Evolutionary conservation across 192 early-diverging fungal species (phyloP).

Genomic region (Podila verticillata): DNA sequence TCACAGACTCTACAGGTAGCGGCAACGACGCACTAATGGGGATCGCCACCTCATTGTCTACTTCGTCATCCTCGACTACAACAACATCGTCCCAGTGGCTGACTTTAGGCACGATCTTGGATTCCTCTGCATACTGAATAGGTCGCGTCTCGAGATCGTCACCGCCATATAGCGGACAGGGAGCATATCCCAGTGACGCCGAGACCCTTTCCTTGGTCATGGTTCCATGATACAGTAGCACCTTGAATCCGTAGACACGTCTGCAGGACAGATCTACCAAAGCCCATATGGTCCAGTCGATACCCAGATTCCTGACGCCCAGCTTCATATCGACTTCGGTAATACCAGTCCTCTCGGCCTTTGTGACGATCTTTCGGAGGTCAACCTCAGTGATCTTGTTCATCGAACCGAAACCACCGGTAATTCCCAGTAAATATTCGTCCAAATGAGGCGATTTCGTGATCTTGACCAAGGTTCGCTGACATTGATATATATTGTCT

Average conservation of each 20-base stretch:
- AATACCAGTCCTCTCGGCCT: constrained; percentile 36
- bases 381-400: constrained; percentile 20
- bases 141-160: constrained; percentile 21
- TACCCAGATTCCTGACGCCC: constrained; percentile 18
- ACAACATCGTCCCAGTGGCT: not conserved
- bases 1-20: not conserved
- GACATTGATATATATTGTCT: constrained; percentile 31
- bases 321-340: constrained; percentile 45
- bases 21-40: not conserved
- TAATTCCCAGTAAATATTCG: constrained; percentile 18
- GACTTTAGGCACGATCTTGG: constrained; percentile 9
- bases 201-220: constrained; percentile 5
- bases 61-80: constrained; percentile 5
- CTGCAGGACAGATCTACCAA: constrained; percentile 55
- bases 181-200: constrained; percentile 48
- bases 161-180: constrained; percentile 51
- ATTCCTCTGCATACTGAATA: constrained; percentile 51
- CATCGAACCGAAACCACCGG: not conserved
- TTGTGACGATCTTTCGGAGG: constrained; percentile 51
- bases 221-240: constrained; percentile 22
- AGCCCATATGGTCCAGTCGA: constrained; percentile 54
- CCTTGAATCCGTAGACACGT: constrained; percentile 59
- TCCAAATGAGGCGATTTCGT: constrained; percentile 28
- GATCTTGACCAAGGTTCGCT: constrained; percentile 27
- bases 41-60: constrained; percentile 1